Evolutionary conservation across 2,329 filamentous ascomycete genomes (phyloP), one percentile per base, ranked within the genome.

Genomic region (Microascus cirrosus): DNA sequence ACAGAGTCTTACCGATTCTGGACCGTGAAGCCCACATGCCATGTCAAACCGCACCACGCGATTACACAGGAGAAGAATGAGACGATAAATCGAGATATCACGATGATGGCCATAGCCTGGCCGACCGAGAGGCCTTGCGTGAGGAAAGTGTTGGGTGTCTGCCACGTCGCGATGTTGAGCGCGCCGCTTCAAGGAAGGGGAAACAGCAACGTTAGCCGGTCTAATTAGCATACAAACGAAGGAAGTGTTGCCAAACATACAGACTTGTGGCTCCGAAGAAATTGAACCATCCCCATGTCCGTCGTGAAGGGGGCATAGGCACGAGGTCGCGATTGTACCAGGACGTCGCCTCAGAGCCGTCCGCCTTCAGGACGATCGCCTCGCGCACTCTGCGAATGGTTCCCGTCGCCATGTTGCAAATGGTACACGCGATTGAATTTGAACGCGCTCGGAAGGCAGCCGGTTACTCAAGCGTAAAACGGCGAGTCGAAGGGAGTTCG

Each of bases 11-110:
- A n/a, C n/a, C n/a, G n/a, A n/a, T n/a, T 78, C 62, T 78, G 75
- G 15, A 78, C 67, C 0, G 75, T 78, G 62, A 77, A 74, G 56
- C 77, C 76, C 58, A 79, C 73, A 61, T 79, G 77, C 75, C 75
- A 79, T 42, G 70, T 71, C 4, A 78, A 57, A 13, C 76, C 77
- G 25, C 72, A 73, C 74, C n/a, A 77, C 10, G 73, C 75, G 25
- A 78, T 72, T 4, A 77, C 61, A 12, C 69, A 69, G 0, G 75
- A 70, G 60, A 78, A 78, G 10, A 71, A 54, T 2, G 68, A 68
- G 55, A 77, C 72, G 4, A 78, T 63, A 0, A 74, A 60, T 4
- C 73, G 69, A 7, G 71, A 72, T 6, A 79, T 56, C 20, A 77
- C 65, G 34, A 78, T 77, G 58, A 77, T 69, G n/a, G 69, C 63